Evolutionary conservation across 2,329 filamentous ascomycete genomes (phyloP).

Genomic region (Cercospora zeae-maydis): DNA sequence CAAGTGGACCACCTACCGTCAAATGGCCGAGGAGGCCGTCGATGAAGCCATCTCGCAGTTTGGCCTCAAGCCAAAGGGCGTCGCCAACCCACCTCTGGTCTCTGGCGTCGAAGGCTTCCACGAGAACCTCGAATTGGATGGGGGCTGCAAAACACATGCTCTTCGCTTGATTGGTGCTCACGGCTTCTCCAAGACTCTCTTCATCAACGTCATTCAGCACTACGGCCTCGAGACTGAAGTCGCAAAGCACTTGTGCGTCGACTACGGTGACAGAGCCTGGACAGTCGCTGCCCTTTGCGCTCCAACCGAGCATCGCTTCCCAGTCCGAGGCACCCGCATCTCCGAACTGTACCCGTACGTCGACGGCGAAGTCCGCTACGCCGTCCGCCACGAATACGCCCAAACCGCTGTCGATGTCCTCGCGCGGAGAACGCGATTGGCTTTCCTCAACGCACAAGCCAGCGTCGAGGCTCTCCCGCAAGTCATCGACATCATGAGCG

Average conservation of each 20-base stretch:
- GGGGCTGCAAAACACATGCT: conserved; percentile 77
- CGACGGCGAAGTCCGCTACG: conserved; percentile 87
- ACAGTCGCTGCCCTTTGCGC: conserved; percentile 76
- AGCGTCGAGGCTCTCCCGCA: conserved; percentile 78
- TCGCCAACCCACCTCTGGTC: conserved; percentile 58
- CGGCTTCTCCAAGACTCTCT: conserved; percentile 83
- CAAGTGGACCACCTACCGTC: conserved; percentile 90
- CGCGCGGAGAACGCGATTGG: conserved; percentile 76
- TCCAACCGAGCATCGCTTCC: conserved; percentile 75
- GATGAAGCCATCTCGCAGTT: conserved; percentile 73
- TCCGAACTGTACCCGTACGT: conserved; percentile 82
- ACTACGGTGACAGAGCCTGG: conserved; percentile 92
- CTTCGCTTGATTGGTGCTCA: conserved; percentile 80
- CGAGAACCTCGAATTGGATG: conserved; percentile 67
- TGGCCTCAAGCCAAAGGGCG: conserved; percentile 55
- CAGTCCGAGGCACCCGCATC: conserved; percentile 76
- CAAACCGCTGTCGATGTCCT: conserved; percentile 87
- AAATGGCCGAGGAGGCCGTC: conserved; percentile 88
- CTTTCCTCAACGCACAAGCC: conserved; percentile 89
- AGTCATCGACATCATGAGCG: conserved; percentile 84
- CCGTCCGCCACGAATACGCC: conserved; percentile 83
- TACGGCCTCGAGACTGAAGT: conserved; percentile 90
- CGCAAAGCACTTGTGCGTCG: conserved; percentile 79
- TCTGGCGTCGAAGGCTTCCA: conserved; percentile 67
- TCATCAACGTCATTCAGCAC: conserved; percentile 93